Conservation (phyloP, 768 basidiomycete species). For the Termitomyces titanicus region DNA sequence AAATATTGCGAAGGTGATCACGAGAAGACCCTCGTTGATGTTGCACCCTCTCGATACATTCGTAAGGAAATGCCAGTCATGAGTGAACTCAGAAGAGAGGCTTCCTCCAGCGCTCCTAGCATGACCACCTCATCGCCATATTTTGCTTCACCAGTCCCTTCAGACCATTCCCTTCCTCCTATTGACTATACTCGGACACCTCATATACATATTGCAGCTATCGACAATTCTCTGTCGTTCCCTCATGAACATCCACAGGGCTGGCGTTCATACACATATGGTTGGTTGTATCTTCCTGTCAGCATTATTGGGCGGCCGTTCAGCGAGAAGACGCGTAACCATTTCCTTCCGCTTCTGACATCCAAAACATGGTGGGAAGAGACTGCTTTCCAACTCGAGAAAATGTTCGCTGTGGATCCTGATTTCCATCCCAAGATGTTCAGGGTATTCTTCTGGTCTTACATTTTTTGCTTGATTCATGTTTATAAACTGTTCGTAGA, state of each 20-base stretch:
- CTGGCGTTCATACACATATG: slow-evolving; percentile 79
- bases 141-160: slow-evolving; percentile 32
- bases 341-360: slow-evolving; percentile 79
- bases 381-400: slow-evolving; percentile 73
- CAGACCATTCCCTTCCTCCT: slow-evolving; percentile 30
- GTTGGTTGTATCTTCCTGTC: slow-evolving; percentile 85
- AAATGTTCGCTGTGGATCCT: slow-evolving; percentile 75
- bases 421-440: slow-evolving; percentile 93
- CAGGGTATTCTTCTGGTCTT: slow-evolving; percentile 36
- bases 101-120: slow-evolving; percentile 30
- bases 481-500: slow-evolving; percentile 32
- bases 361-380: slow-evolving; percentile 91
- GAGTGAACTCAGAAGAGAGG: slow-evolving; percentile 58
- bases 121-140: slow-evolving; percentile 36
- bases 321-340: slow-evolving; percentile 74
- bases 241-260: slow-evolving; percentile 88
- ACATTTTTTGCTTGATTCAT: slow-evolving; percentile 3
- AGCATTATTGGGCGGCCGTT: slow-evolving; percentile 84
- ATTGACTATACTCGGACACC: slow-evolving; percentile 58
- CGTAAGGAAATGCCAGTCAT: slow-evolving; percentile 68
- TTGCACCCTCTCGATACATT: slow-evolving; percentile 70
- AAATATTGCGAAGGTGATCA: slow-evolving; percentile 83
- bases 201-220: slow-evolving; percentile 89
- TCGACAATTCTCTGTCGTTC: slow-evolving; percentile 90
- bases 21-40: slow-evolving; percentile 73